Evolutionary conservation across 352 stramenopile species (phyloP), one percentile per base, ranked within the genome.

Genomic region (Phytophthora chlamydospora): DNA sequence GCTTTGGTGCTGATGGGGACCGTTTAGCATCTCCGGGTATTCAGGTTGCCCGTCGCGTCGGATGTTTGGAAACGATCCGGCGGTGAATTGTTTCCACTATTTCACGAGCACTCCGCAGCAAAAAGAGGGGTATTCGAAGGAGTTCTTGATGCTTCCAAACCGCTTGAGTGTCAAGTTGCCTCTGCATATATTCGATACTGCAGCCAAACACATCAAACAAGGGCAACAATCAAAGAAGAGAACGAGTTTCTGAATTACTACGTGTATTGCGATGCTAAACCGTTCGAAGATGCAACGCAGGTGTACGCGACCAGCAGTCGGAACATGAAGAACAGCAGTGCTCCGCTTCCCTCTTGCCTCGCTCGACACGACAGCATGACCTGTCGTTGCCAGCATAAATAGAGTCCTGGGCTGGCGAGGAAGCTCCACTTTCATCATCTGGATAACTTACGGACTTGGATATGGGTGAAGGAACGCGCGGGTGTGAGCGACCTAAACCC

Each of bases 371-470:
- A 47, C 16, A 68, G 27, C 24, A 47, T 58, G 1, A n/a, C 17
- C 41, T 68, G 43, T 38, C 38, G 14, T 17, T 21, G 31, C 33
- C 34, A 35, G 48, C 49, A 73, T 73, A 73, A 70, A 73, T 70
- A 70, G 45, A 52, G 34, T 42, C 34, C 58, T 14, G 47, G 13
- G 46, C 43, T 42, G 16, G 48, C 27, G 49, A 57, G 38, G 14
- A 21, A 56, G 41, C 33, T 43, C 34, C 46, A 43, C 21, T 6
- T 29, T 29, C 24, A 44, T 51, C 62, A 50, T 46, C 54, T 49
- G 24, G 39, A 62, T 64, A 73, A 70, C 56, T 71, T 75, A 71
- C 58, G 16, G 24, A 61, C 41, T 50, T 47, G 40, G 14, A 14
- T 27, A 17, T 47, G 35, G 54, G 39, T 71, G 40, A 56, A 63